These are phyloP conservation scores for Metarhizium album DNA, from an alignment of 2,329 filamentous ascomycete genomes.

Conservation along the genomic window DNA sequence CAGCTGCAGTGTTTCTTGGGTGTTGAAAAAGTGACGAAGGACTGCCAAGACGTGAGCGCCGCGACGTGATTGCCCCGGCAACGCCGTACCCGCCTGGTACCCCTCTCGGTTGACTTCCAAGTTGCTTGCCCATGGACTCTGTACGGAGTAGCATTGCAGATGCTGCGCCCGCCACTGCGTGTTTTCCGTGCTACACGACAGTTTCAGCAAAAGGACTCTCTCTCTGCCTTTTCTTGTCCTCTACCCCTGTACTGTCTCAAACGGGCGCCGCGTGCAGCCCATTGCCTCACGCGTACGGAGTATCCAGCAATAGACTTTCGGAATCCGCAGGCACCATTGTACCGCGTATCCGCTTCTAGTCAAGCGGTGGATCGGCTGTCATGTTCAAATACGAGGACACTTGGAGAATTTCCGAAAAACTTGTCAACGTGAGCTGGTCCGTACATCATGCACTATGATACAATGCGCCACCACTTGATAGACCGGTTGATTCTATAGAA, in stretches of 20 bases:
- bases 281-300: neutral
- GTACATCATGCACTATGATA: neutral
- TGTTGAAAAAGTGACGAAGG: neutral
- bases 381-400: neutral
- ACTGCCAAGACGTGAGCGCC: neutral
- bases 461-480: neutral
- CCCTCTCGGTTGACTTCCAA: neutral
- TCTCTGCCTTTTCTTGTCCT: no score
- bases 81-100: conserved; percentile 7
- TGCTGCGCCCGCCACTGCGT: neutral
- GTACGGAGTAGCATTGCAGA: no score
- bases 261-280: neutral
- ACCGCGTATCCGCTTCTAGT: neutral
- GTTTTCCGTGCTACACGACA: neutral
- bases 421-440: neutral
- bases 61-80: conserved; percentile 22
- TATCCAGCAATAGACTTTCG: neutral
- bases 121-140: neutral
- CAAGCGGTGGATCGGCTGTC: neutral
- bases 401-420: neutral
- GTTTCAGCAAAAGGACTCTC: no score
- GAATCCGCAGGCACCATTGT: neutral
- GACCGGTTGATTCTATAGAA: conserved; percentile 5
- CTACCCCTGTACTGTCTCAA: neutral
- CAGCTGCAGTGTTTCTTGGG: conserved; percentile 8